These are phyloP conservation scores for Penicillium sp. DNA, from an alignment of 2,329 filamentous ascomycete species.

Conservation along the genomic window DNA sequence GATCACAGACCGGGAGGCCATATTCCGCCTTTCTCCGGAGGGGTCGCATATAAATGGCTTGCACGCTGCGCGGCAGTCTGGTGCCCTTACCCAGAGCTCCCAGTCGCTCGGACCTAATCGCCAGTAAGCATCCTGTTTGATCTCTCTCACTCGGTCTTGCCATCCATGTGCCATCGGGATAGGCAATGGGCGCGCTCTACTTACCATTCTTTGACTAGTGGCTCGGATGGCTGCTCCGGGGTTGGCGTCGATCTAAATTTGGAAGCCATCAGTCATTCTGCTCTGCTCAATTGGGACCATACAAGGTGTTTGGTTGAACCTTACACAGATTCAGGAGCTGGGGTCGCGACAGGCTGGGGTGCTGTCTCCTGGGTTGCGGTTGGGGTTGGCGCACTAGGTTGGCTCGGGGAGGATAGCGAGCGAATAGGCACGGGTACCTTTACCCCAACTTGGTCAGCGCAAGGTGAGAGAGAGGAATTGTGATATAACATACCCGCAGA, in stretches of 20 bases:
- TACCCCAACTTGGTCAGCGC: neutral
- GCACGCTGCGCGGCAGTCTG: conserved; percentile 74
- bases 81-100: conserved; percentile 35
- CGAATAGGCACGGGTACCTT: conserved; percentile 19
- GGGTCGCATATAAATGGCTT: conserved; percentile 83
- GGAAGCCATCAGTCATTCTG: conserved; percentile 4
- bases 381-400: conserved; percentile 15
- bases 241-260: conserved; percentile 10
- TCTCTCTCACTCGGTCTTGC: neutral
- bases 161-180: neutral
- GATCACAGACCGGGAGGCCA: conserved; percentile 81
- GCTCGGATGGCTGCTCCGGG: conserved; percentile 13
- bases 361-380: conserved; percentile 6
- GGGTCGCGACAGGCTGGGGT: neutral
- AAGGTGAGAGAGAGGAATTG: neutral
- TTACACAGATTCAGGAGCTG: conserved; percentile 10
- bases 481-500: conserved; percentile 20
- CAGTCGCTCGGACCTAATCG: conserved; percentile 38
- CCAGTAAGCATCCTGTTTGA: conserved; percentile 5
- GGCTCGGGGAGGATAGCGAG: conserved; percentile 22
- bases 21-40: conserved; percentile 72
- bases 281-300: neutral
- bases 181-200: conserved; percentile 5
- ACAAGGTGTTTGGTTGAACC: neutral
- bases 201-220: conserved; percentile 32